These are phyloP conservation scores for Geosmithia putterillii DNA, from an alignment of 2,329 filamentous ascomycete genomes.

Conservation along the genomic window DNA sequence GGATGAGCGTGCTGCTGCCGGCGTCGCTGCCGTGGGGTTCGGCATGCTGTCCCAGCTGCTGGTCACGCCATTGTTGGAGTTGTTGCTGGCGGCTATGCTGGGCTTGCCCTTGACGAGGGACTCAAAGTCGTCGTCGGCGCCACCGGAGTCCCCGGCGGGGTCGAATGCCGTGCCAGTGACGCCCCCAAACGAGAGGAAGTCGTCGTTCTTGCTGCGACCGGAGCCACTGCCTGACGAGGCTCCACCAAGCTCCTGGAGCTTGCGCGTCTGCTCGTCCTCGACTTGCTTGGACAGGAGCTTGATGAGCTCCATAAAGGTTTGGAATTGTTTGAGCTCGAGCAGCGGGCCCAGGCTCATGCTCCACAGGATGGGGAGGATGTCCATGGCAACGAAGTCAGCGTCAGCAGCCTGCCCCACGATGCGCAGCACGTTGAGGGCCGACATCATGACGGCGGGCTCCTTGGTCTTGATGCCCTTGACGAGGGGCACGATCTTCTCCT, in stretches of 20 bases:
- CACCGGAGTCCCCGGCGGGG: conserved; percentile 26
- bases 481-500: conserved; percentile 89
- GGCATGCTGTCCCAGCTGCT: conserved; percentile 34
- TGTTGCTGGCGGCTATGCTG: conserved; percentile 2
- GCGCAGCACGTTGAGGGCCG: conserved; percentile 70
- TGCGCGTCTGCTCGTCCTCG: conserved; percentile 79
- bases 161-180: conserved; percentile 50
- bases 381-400: conserved; percentile 82
- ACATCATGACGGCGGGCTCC: conserved; percentile 95
- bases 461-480: conserved; percentile 94
- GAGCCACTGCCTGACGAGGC: conserved; percentile 25
- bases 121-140: conserved; percentile 68
- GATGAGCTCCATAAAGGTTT: conserved; percentile 80
- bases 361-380: conserved; percentile 85
- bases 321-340: conserved; percentile 78
- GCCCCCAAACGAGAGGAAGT: conserved; percentile 60
- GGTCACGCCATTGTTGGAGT: conserved; percentile 19
- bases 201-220: conserved; percentile 41
- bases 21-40: conserved; percentile 11
- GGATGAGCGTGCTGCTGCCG: conserved; percentile 12
- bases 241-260: conserved; percentile 71
- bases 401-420: conserved; percentile 77
- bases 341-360: conserved; percentile 82
- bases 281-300: conserved; percentile 67
- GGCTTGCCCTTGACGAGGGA: conserved; percentile 65